Evolutionary conservation across 371 early-diverging fungal genomes (phyloP), one percentile per base, ranked within the genome.

Genomic region (Apophysomyces variabilis): DNA sequence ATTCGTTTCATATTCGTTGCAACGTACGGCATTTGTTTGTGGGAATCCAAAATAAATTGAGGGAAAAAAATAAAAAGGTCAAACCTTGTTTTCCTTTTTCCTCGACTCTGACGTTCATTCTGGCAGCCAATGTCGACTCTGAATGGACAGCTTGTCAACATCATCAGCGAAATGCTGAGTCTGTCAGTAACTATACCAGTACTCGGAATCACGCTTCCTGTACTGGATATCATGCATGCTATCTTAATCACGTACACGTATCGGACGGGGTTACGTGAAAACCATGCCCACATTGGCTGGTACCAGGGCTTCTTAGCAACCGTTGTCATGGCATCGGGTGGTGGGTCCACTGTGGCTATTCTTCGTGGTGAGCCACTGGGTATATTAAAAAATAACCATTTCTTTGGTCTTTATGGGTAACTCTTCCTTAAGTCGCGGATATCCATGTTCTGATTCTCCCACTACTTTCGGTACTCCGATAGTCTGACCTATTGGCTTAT

Each of bases 221-320:
- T 87, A 54, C 70, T 87, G 50, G 78, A 82, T n/a, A 73, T 80
- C 7, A 43, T 87, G 26, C 84, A 84, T 68, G 86, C 85, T 11
- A 76, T 87, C 38, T 71, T 82, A 56, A 77, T 87, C 66, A 67
- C 83, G 21, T 84, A 85, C 65, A 76, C 78, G 8, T 87, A 87
- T 61, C 81, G 86, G 12, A 74, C 76, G 45, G 82, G 83, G 1
- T 67, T 87, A 7, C 81, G 83, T 13, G 77, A 75, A 5, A 77
- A 70, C 21, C 75, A 78, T 66, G 66, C 60, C 8, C 71, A 75
- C 43, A 72, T 83, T 62, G 80, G 80, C 9, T 83, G 83, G 83
- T 76, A 76, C 18, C 87, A 87, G 58, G 86, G 84, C 13, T 64
- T 83, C 7, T 46, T 87, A n/a, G 85, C 87, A 8, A 80, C 84